Evolutionary conservation across 106 monocot genomes (phyloP), one percentile per base, ranked within the genome.

Genomic region (Acanthochlamys bracteata): DNA sequence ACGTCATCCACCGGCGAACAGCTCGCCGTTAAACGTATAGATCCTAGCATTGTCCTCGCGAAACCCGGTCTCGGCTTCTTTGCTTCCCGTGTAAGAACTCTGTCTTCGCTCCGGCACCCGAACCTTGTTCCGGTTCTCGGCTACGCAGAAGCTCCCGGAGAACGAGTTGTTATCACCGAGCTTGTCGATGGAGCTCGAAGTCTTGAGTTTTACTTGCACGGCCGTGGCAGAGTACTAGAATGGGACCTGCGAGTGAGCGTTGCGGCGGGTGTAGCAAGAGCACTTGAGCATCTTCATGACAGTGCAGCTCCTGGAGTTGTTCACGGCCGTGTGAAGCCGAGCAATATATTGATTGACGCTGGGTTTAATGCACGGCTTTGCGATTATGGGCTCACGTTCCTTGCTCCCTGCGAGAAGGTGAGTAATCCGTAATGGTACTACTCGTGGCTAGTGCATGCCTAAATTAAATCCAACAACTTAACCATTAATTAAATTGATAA

Each of bases 121-220:
- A 81, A 85, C 68, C 26, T 85, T 3, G 78, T 74, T 45, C 64
- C 68, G 4, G 61, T 81, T 61, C 19, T 85, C 14, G 81, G 81
- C 25, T 77, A 60, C 65, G 68, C 80, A 20, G 74, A 81, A 59
- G 84, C 74, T 15, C 84, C 80, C 0, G 80, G 74, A 4, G 83
- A 84, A 72, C 22, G 80, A 33, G 52, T 76, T 43, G 62, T 84
- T 58, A 53, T 84, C 11, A 41, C 69, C 3, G 76, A 84, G 42
- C 63, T 75, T 24, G 64, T 76, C n/a, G n/a, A n/a, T 24, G 62
- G 21, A 14, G 2, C 17, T 8, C 73, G 54, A 54, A 79, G 63
- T 59, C 62, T 83, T 0, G 71, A 78, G 11, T 43, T 22, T 19
- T 75, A 33, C 53, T 26, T 75, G 22, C 71, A 62, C 51, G 33